Percentiles rank a stretch among this genome's conserved stretches.
These are phyloP conservation scores for Amanita polypyramis DNA, from an alignment of 768 basidiomycete genomes.

Conservation along the genomic window DNA sequence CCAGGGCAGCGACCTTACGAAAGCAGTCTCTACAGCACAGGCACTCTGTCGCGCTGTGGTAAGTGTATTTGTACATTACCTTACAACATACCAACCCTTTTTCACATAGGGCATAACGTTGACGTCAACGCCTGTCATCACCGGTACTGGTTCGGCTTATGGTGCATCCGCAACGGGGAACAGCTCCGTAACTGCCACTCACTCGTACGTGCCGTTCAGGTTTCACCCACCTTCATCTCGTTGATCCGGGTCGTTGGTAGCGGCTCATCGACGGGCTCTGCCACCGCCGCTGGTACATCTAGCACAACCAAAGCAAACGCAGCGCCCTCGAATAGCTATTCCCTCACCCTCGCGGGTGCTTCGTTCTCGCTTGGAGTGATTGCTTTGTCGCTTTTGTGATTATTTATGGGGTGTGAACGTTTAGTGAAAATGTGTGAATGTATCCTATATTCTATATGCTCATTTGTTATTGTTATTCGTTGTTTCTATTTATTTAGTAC, in stretches of 20 bases:
- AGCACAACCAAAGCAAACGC: neutral
- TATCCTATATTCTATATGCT: no score
- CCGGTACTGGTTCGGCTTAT: slow-evolving; percentile 10
- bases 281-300: neutral
- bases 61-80: slow-evolving; percentile 12
- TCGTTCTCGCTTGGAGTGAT: neutral
- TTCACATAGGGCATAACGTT: slow-evolving; percentile 43
- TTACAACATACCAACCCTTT: neutral
- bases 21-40: slow-evolving; percentile 31
- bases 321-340: neutral
- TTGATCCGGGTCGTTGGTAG: neutral
- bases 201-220: neutral
- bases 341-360: neutral
- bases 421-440: no score
- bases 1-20: slow-evolving; percentile 29
- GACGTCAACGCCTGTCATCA: slow-evolving; percentile 19
- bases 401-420: no score
- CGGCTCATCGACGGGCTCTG: neutral
- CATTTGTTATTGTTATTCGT: no score
- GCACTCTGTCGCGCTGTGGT: slow-evolving; percentile 39
- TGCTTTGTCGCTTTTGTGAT: neutral
- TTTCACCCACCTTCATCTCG: neutral
- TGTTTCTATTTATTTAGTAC: no score
- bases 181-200: neutral
- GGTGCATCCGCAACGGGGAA: neutral